Conservation (phyloP, 2,329 filamentous ascomycete species). For the Botrytis fabae region DNA sequence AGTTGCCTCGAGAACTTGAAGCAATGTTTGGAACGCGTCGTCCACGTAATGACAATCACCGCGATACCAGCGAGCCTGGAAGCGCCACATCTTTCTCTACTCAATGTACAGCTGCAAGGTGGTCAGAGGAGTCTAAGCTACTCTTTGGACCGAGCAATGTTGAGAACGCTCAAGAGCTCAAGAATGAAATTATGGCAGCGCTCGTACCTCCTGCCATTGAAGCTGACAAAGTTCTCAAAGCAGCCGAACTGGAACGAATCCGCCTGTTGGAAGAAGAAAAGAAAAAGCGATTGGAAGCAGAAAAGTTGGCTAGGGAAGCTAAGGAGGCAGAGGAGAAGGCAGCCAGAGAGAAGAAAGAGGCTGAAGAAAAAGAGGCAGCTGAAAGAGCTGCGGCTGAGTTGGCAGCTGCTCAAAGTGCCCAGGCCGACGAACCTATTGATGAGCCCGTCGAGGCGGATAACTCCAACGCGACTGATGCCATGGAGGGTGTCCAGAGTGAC, state of each 20-base stretch:
- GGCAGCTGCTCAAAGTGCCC: conserved; percentile 50
- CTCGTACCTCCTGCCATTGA: conserved; percentile 85
- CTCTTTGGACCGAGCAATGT: conserved; percentile 70
- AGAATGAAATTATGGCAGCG: conserved; percentile 67
- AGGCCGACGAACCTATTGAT: conserved; percentile 44
- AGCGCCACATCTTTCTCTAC: conserved; percentile 58
- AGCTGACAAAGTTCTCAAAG: conserved; percentile 70
- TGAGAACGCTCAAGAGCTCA: conserved; percentile 69
- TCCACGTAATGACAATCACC: conserved; percentile 29
- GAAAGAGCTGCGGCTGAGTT: conserved; percentile 56
- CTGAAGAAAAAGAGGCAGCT: conserved; percentile 66
- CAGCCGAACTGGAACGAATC: conserved; percentile 55
- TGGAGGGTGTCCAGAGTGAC: conserved; percentile 74
- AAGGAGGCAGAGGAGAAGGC: conserved; percentile 70
- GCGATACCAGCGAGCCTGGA: conserved; percentile 39
- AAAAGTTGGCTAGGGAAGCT: conserved; percentile 66
- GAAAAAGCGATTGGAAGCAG: conserved; percentile 64
- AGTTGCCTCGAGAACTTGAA: conserved; percentile 54
- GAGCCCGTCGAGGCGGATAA: conserved; percentile 31
- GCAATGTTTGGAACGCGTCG: conserved; percentile 43
- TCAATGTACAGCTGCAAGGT: conserved; percentile 71
- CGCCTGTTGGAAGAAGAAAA: conserved; percentile 59
- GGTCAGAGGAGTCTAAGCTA: conserved; percentile 87
- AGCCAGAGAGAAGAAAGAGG: conserved; percentile 66
- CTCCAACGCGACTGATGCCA: conserved; percentile 43